phyloP scores from a whole-genome alignment of 805 yeast species.

The Tetrapisispora fleetii region DNA sequence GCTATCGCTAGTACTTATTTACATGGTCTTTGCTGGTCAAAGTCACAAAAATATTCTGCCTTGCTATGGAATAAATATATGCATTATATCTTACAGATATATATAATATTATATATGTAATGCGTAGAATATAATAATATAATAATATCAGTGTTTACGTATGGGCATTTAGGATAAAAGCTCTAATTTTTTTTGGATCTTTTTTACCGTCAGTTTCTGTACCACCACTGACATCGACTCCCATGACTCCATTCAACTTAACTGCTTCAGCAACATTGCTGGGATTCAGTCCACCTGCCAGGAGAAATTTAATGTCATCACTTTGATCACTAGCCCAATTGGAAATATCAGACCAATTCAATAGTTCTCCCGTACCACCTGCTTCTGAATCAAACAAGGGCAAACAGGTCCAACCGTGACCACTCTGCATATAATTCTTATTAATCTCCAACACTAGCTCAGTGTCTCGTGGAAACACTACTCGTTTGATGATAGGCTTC shows the following conservation, averaged over 20 bases:
- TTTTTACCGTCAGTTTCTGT: slow-evolving; percentile 75
- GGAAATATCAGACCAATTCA: slow-evolving; percentile 57
- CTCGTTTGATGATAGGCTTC: slow-evolving; percentile 65
- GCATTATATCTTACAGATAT: too few species aligned
- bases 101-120: too few species aligned
- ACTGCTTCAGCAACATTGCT: slow-evolving; percentile 57
- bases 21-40: slow-evolving; percentile 1
- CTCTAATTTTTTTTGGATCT: slow-evolving; percentile 51
- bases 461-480: slow-evolving; percentile 47
- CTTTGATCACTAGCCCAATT: slow-evolving; percentile 31
- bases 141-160: neutral
- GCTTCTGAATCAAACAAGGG: slow-evolving; percentile 75
- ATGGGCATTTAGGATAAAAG: slow-evolving; percentile 48
- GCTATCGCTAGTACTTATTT: too few species aligned
- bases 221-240: slow-evolving; percentile 94
- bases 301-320: slow-evolving; percentile 35
- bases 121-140: too few species aligned
- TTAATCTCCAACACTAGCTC: slow-evolving; percentile 26
- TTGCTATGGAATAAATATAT: too few species aligned
- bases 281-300: slow-evolving; percentile 88
- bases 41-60: neutral
- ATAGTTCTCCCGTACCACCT: slow-evolving; percentile 84
- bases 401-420: neutral
- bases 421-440: neutral
- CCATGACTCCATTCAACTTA: slow-evolving; percentile 48